Conservation (phyloP, 2,329 filamentous ascomycete genomes). For the Elsinoe necatrix region DNA sequence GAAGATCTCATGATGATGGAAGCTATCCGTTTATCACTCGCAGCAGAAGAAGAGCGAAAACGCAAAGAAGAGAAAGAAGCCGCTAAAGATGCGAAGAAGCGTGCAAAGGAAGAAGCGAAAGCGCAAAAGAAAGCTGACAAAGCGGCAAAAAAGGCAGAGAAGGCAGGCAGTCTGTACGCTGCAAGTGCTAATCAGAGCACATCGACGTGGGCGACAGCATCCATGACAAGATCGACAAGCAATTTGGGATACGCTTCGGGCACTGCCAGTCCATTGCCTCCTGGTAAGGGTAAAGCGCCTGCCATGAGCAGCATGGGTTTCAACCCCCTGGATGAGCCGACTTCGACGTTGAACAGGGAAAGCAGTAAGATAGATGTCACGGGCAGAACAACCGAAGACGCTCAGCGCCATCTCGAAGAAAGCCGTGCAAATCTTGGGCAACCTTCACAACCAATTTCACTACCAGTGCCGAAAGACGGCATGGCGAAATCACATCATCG, state of each 20-base stretch:
- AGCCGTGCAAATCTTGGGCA: conserved; percentile 36
- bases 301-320: conserved; percentile 35
- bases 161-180: conserved; percentile 45
- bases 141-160: conserved; percentile 56
- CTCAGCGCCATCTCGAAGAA: conserved; percentile 40
- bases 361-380: conserved; percentile 17
- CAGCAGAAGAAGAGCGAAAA: conserved; percentile 85
- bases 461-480: conserved; percentile 20
- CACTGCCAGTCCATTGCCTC: conserved; percentile 25
- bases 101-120: conserved; percentile 65
- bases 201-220: conserved; percentile 26
- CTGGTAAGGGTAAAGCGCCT: conserved; percentile 42
- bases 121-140: conserved; percentile 59
- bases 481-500: conserved; percentile 39
- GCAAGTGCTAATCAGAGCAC: conserved; percentile 29
- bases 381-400: conserved; percentile 27
- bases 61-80: conserved; percentile 74
- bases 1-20: conserved; percentile 99
- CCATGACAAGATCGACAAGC: conserved; percentile 36
- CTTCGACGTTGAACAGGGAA: conserved; percentile 34
- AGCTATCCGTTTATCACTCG: conserved; percentile 83
- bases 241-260: conserved; percentile 40
- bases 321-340: conserved; percentile 36
- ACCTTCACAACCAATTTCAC: conserved; percentile 23
- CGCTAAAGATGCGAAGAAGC: conserved; percentile 74